Base-by-base conservation (phyloP, 306 rosid genomes). In the Pueraria montana region DNA sequence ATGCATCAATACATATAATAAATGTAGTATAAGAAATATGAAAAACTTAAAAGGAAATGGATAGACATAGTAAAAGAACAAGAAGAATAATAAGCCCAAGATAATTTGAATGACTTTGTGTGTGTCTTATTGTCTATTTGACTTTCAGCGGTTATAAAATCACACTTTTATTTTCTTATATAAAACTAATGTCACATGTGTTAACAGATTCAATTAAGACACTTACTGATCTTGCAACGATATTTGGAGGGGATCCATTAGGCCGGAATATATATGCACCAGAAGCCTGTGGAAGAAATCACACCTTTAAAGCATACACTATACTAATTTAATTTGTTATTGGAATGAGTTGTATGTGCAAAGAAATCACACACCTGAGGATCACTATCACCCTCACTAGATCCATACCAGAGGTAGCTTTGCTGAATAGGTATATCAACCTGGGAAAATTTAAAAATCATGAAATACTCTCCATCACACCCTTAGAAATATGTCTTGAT, bases 261-360 rank as follows among this genome's bases (percentile, higher is more conserved):
- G 98, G 98, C 87, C 96, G 89, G 79, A 95, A 95, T 80, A 95
- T 91, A 76, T 95, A 95, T 49, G 98, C 98, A 69, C 95, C 97
- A 18, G 98, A 95, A 71, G 86, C 83, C 90, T 95, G 68, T 66
- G 43, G 18, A 74, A 85, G 79, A 80, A 48, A 79, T 74, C 65
- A 80, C 26, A 69, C 24, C 23, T 36, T 56, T 50, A 26, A 76
- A 82, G 62, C 77, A 79, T 65, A 40, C 63, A 40, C 61, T 56
- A 53, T 42, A 26, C 40, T 9, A 21, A 72, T 43, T 49, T 3
- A 59, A 69, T 49, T 58, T 65, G 46, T 66, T 86, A 56, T 16
- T 43, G 23, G 38, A 85, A 21, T 75, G 12, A 26, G 52, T 70
- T 23, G 76, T 65, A 38, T 74, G 32, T 67, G 73, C 64, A 81